These are phyloP conservation scores for Blastocystis sp. DNA, from an alignment of 352 stramenopile genomes.

Conservation along the genomic window DNA sequence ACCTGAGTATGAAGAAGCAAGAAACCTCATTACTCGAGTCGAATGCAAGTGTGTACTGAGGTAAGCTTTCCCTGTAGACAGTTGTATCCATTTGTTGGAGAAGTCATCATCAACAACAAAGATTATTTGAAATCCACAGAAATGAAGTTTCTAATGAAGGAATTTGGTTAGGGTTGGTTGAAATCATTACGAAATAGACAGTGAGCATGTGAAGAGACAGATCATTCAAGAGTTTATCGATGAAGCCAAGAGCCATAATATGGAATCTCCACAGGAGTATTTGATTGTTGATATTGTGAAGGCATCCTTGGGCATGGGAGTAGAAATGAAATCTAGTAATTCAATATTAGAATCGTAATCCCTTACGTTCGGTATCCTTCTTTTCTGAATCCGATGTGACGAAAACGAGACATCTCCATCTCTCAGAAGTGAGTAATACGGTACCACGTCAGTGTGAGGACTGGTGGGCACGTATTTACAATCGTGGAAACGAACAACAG, in stretches of 20 bases:
- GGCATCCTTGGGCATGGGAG: slow-evolving; percentile 3
- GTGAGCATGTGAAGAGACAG: not conserved
- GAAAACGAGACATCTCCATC: not conserved
- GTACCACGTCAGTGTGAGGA: not conserved
- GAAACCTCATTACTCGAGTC: slow-evolving; percentile 1
- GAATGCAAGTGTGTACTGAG: not conserved
- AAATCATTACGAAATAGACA: not conserved
- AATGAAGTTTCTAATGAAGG: not conserved
- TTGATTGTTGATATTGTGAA: slow-evolving; percentile 27
- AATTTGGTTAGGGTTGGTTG: not conserved
- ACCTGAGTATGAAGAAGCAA: not conserved
- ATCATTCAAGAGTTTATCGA: not conserved
- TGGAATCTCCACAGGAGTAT: not conserved
- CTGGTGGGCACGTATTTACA: slow-evolving; percentile 18
- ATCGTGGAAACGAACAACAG: not conserved
- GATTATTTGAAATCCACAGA: not conserved
- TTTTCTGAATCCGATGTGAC: slow-evolving; percentile 1
- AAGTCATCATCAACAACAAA: slow-evolving; percentile 39
- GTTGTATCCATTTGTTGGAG: slow-evolving; percentile 34
- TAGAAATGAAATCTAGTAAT: not conserved
- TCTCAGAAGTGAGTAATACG: slow-evolving; percentile 3
- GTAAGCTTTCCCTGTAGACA: not conserved
- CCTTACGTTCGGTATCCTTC: not conserved
- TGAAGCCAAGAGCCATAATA: not conserved
- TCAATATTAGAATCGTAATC: not conserved